Base-by-base conservation (phyloP, 2,329 filamentous ascomycete species). In the Teratosphaeria destructans region DNA sequence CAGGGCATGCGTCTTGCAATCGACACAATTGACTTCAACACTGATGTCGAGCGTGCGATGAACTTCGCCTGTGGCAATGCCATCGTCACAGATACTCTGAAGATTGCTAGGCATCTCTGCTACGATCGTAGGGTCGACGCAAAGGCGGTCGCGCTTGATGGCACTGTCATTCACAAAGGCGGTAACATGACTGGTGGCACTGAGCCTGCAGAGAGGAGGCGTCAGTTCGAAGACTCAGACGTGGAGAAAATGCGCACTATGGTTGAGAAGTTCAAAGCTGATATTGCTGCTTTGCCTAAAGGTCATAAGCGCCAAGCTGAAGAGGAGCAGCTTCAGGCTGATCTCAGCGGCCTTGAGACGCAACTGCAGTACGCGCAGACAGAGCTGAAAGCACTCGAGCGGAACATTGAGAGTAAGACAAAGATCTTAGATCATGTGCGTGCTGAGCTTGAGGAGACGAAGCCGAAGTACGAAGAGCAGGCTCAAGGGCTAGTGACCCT, bases 151-250 rank as follows among this genome's bases (percentile, higher is more conserved):
- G 95, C 92, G 0, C 75, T 97, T 12, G 92, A 97, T 70, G 94
- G 94, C n/a, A 93, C 88, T 58, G 88, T 99, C 62, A 96, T 99
- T 64, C 91, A 96, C 77, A 97, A 97, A 72, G 91, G 89, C 54
- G 94, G 94, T 70, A 81, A 95, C 57, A 97, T 99, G 88, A 97
- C 94, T 55, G 94, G 94, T 79, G 94, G 94, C 65, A 88, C 91
- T 62, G 87, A 90, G 34, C 86, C 85, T 0, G 84, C 88, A 54
- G 82, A 85, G 54, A 89, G 88, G 72, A 85, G 86, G 58, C 70
- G 72, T 11, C 84, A 88, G 57, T 97, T 95, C 75, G 92, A 96
- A 68, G 92, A 96, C 67, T 84, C 88, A 7, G 91, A 96, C 66
- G 85, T 96, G 34, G 89, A 95, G 64, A 89, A 89, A 61, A 79